Evolutionary conservation across 306 rosid genomes (phyloP).

Genomic region (Purshia tridentata): DNA sequence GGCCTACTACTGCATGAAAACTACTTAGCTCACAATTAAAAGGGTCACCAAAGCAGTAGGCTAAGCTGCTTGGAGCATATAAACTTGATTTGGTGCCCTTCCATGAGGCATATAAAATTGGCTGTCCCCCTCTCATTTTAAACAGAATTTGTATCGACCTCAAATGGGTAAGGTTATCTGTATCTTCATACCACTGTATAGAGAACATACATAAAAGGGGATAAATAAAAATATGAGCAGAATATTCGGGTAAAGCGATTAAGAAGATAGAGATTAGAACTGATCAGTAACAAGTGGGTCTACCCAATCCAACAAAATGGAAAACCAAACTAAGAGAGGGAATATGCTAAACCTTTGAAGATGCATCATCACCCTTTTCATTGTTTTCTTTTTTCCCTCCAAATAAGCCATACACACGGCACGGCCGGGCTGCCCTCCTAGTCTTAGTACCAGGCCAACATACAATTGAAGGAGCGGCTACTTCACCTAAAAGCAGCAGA

Average conservation of each 20-base stretch:
- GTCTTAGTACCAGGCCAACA: conserved; percentile 19
- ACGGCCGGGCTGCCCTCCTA: conserved; percentile 23
- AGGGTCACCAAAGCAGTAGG: neutral
- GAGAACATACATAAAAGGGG: neutral
- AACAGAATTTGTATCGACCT: neutral
- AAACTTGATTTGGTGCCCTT: neutral
- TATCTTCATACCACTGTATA: neutral
- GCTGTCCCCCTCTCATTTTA: neutral
- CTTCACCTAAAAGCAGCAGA: conserved; percentile 23
- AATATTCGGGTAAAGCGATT: neutral
- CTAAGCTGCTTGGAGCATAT: neutral
- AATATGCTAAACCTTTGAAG: conserved; percentile 54
- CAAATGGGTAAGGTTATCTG: neutral
- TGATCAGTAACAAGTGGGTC: neutral
- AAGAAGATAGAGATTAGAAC: neutral
- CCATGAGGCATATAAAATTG: neutral
- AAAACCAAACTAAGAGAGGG: conserved; percentile 1
- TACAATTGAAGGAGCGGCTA: conserved; percentile 10
- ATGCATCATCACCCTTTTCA: conserved; percentile 61
- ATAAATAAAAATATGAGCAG: neutral
- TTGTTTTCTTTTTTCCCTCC: conserved; percentile 69
- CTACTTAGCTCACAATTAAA: neutral
- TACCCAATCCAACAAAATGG: neutral
- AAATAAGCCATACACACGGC: conserved; percentile 53
- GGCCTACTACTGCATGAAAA: neutral